A percentile compares a stretch with the other conserved stretches of the same genome.
Evolutionary conservation across 805 yeast genomes (phyloP).

Genomic region (Candida palmyrensis): DNA sequence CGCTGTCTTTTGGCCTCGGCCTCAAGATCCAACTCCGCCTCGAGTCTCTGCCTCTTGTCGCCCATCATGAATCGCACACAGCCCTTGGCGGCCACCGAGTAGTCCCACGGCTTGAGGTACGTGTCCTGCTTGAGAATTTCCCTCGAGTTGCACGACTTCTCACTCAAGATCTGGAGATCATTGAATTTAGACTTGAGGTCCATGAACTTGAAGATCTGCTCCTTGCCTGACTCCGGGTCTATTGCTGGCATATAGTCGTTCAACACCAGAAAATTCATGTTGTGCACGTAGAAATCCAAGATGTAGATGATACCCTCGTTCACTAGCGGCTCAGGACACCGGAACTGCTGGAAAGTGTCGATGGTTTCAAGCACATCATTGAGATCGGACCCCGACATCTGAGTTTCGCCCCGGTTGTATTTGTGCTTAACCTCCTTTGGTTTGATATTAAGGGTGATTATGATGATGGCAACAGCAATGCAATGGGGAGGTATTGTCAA

Average conservation of each 20-base stretch:
- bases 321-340: constrained; percentile 39
- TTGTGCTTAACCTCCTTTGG: constrained; percentile 23
- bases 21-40: constrained; percentile 21
- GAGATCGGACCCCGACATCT: constrained; percentile 8
- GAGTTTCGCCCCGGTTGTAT: constrained; percentile 14
- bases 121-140: constrained; percentile 37
- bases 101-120: constrained; percentile 44
- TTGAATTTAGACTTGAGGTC: constrained; percentile 39
- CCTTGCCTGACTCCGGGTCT: constrained; percentile 36
- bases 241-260: constrained; percentile 37
- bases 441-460: constrained; percentile 51
- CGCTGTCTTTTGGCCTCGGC: too few species aligned
- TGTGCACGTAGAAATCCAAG: constrained; percentile 57
- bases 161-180: constrained; percentile 30
- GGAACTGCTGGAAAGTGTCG: constrained; percentile 31
- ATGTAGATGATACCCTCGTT: constrained; percentile 53
- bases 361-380: constrained; percentile 25
- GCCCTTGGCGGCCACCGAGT: constrained; percentile 32
- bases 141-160: constrained; percentile 19
- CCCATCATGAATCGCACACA: constrained; percentile 49
- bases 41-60: constrained; percentile 43
- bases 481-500: constrained; percentile 72
- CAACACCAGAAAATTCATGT: constrained; percentile 46
- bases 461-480: constrained; percentile 63
- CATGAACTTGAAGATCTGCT: constrained; percentile 43